phyloP scores from a whole-genome alignment of 495 filamentous ascomycete genomes.

The Hypoxylon lienhwacheense region DNA sequence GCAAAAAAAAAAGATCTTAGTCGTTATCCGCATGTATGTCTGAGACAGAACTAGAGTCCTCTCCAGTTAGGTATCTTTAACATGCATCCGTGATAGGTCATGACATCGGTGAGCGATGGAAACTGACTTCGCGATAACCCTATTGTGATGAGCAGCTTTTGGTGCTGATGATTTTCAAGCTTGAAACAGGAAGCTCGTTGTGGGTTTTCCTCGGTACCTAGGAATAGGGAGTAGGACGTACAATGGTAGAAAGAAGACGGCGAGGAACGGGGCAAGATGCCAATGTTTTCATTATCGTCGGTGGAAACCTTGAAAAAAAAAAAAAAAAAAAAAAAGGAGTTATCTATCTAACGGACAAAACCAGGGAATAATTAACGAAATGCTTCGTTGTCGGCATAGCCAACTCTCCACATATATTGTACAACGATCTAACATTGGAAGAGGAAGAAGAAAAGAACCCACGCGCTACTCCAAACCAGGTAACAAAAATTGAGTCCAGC shows the following conservation, averaged over 20 bases:
- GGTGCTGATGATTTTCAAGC: slow-evolving; percentile 20
- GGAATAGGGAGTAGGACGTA: slow-evolving; percentile 9
- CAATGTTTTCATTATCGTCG: slow-evolving; percentile 19
- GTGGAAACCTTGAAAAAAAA: slow-evolving; percentile 18
- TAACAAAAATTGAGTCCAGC: slow-evolving; percentile 25
- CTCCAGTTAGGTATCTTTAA: slow-evolving; percentile 19
- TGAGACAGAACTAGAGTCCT: slow-evolving; percentile 20
- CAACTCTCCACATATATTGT: neutral
- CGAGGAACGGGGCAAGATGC: slow-evolving; percentile 10
- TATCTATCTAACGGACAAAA: slow-evolving; percentile 7
- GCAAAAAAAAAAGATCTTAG: slow-evolving; percentile 3
- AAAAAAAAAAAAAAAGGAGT: no score
- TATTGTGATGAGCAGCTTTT: slow-evolving; percentile 32
- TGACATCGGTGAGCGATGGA: slow-evolving; percentile 19
- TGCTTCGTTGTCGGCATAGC: slow-evolving; percentile 15
- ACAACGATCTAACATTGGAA: slow-evolving; percentile 9
- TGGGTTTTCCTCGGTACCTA: slow-evolving; percentile 22
- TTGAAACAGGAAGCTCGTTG: slow-evolving; percentile 26
- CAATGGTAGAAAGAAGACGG: neutral
- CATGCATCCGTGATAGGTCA: slow-evolving; percentile 3
- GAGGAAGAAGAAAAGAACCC: slow-evolving; percentile 2
- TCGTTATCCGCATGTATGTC: slow-evolving; percentile 14
- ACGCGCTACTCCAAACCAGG: slow-evolving; percentile 17
- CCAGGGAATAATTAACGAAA: slow-evolving; percentile 16
- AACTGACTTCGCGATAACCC: slow-evolving; percentile 13